Evolutionary conservation across 805 yeast species (phyloP).

Genomic region (Pichia sporocuriosa): DNA sequence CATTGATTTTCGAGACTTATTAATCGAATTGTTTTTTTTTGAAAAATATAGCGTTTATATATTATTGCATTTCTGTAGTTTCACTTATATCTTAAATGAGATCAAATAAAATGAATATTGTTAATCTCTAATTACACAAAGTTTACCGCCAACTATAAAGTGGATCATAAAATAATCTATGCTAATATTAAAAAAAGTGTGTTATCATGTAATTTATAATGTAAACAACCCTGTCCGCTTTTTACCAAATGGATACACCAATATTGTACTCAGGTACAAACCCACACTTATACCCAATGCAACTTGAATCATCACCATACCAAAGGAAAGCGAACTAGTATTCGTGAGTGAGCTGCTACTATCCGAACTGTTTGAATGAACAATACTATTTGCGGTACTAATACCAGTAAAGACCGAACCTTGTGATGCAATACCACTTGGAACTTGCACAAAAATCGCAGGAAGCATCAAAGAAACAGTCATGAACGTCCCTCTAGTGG

Average conservation of each 20-base stretch:
- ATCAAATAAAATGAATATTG: too few species aligned
- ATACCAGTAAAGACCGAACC: slow-evolving; percentile 80
- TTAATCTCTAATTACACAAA: too few species aligned
- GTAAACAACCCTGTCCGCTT: slow-evolving; percentile 84
- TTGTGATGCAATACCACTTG: slow-evolving; percentile 90
- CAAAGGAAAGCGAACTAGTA: slow-evolving; percentile 42
- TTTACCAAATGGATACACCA: slow-evolving; percentile 89
- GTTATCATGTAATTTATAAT: slow-evolving; percentile 32
- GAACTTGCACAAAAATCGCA: slow-evolving; percentile 91
- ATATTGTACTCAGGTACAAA: slow-evolving; percentile 80
- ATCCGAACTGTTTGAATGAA: slow-evolving; percentile 29
- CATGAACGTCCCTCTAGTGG: slow-evolving; percentile 33
- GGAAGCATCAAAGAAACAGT: slow-evolving; percentile 96
- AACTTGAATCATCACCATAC: slow-evolving; percentile 85
- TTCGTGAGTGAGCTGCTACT: slow-evolving; percentile 12
- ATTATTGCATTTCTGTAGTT: not conserved
- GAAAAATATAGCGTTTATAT: not conserved
- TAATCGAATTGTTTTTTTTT: slow-evolving; percentile 19
- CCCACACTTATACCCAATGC: slow-evolving; percentile 94
- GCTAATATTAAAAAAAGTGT: not conserved
- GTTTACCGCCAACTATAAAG: too few species aligned
- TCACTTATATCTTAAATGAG: too few species aligned
- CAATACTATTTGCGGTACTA: slow-evolving; percentile 62
- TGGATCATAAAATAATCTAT: too few species aligned
- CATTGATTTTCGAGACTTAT: slow-evolving; percentile 58